Evolutionary conservation across 768 basidiomycete species (phyloP), one percentile per base, ranked within the genome.

Genomic region (Phylloporus sp.): DNA sequence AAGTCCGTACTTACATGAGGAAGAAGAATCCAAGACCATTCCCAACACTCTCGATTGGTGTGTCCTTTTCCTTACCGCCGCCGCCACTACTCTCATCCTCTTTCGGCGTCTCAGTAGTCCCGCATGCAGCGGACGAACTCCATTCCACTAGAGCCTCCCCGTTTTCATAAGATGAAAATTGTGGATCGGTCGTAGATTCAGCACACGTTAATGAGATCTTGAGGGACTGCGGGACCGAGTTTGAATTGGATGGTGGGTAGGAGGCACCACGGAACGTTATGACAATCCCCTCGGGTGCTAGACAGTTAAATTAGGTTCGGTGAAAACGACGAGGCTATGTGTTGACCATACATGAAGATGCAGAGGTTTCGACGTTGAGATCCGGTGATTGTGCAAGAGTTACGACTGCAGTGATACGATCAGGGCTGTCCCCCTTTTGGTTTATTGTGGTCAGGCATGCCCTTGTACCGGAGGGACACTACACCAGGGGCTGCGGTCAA

Each of bases 1-100:
- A 49, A 36, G 3, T n/a, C n/a, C 5, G 16, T 8, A 67, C 88
- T 67, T 67, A 88, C 90, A 91, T 73, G 27, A 91, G 73, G 75
- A 94, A 88, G 74, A 94, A 93, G 79, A 88, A 92, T 4, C 89
- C 86, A n/a, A 95, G 72, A 22, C 86, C 88, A 67, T 84, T 89
- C 4, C 85, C 86, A 23, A 80, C 77, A 44, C 60, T 70, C 56
- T 76, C 70, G 36, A 70, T 66, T 3, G 73, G 64, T 31, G 66
- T 61, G 26, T 64, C 54, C 55, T 38, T 61, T 47, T 52, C 65
- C n/a, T 53, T 52, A 2, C 49, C 56, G 1, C 47, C 60, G 1
- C 57, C 50, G 11, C 55, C 54, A 34, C 57, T 60, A 4, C 63
- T 48, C 6, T 64, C 70, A 6, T 58, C 68, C 34, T 63, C 60